Evolutionary conservation across 257 asterid genomes (phyloP).

Genomic region (Coffea eugenioides): DNA sequence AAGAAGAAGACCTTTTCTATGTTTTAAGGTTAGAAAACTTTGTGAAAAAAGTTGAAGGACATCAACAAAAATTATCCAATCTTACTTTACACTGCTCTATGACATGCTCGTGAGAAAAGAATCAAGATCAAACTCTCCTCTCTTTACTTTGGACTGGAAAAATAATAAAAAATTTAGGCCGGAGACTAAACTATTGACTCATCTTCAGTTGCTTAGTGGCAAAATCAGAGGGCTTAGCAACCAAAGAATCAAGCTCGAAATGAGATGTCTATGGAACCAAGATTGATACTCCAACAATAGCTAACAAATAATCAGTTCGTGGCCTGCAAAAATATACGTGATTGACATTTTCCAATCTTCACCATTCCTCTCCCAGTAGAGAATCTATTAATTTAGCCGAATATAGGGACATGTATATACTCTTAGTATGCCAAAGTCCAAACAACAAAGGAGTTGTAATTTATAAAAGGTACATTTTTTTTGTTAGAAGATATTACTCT

Average conservation of each 20-base stretch:
- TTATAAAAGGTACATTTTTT: background rate
- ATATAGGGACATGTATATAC: too few species aligned
- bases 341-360: background rate
- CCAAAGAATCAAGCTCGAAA: background rate
- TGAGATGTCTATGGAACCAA: background rate
- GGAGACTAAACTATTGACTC: background rate
- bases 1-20: background rate
- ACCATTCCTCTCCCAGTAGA: background rate
- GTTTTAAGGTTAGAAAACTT: background rate
- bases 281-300: background rate
- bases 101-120: background rate
- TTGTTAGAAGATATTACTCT: background rate
- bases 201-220: background rate
- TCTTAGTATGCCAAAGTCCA: background rate
- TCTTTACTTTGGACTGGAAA: background rate
- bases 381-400: background rate
- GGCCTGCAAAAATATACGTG: too few species aligned
- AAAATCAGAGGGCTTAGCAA: background rate
- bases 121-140: background rate
- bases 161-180: background rate
- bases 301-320: background rate
- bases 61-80: background rate
- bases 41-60: background rate
- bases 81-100: background rate
- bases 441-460: background rate